These are phyloP conservation scores for Solanum chiquidenum DNA, from an alignment of 257 asterid species.

Conservation along the genomic window DNA sequence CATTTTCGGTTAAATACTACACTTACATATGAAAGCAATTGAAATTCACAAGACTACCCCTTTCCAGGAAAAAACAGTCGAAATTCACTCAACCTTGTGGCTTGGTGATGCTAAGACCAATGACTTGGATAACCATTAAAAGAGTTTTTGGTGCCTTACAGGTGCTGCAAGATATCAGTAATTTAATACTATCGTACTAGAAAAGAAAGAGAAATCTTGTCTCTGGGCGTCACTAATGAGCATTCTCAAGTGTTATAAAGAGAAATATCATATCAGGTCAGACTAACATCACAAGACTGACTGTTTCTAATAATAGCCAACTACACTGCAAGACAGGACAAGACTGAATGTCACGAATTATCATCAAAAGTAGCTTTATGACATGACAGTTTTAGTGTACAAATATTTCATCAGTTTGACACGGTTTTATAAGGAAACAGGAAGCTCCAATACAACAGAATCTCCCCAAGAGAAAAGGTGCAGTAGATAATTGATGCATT, in stretches of 20 bases:
- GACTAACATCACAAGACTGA: not conserved
- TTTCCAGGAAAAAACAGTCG: not conserved
- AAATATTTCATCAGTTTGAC: not conserved
- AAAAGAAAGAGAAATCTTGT: not conserved
- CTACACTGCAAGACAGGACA: not conserved
- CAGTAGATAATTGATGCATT: not conserved
- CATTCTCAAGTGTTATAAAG: not conserved
- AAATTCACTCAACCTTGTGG: not conserved
- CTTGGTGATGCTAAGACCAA: not conserved
- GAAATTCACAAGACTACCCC: not conserved
- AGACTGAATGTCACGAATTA: not conserved
- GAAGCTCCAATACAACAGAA: not conserved
- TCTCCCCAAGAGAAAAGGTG: not conserved
- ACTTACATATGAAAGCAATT: not conserved
- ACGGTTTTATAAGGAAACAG: not conserved
- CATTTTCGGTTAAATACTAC: not conserved
- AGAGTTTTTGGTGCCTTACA: not conserved
- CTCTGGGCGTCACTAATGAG: not conserved
- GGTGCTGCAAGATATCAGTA: not conserved
- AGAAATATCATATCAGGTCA: not conserved
- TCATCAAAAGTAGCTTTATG: not conserved
- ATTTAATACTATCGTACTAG: not conserved
- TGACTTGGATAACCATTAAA: not conserved
- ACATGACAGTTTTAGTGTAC: not conserved
- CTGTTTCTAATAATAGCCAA: not conserved